A percentile compares a stretch with the other conserved stretches of the same genome.
Evolutionary conservation across 768 basidiomycete species (phyloP).

Genomic region (Clitopilus passeckerianus): DNA sequence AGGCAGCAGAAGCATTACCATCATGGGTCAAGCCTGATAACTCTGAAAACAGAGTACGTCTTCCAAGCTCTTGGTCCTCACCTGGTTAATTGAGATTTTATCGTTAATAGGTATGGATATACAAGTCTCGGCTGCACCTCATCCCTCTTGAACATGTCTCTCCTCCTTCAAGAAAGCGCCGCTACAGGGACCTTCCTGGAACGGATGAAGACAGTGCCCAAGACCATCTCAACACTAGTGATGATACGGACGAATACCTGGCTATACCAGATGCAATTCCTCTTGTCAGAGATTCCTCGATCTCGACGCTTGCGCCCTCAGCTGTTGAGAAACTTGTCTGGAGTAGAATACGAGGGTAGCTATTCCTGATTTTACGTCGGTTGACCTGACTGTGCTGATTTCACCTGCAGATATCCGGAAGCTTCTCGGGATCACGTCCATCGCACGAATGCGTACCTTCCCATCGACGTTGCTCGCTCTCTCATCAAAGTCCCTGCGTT

Average conservation of each 20-base stretch:
- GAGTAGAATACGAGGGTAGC: slow-evolving; percentile 64
- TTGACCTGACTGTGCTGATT: no score
- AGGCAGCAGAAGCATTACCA: slow-evolving; percentile 88
- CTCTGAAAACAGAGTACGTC: slow-evolving; percentile 85
- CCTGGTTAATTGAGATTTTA: slow-evolving; percentile 19
- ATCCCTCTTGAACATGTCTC: slow-evolving; percentile 78
- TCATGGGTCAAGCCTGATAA: slow-evolving; percentile 90
- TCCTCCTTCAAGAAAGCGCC: slow-evolving; percentile 49
- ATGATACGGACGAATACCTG: slow-evolving; percentile 47
- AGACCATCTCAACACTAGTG: slow-evolving; percentile 21
- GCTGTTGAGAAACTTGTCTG: slow-evolving; percentile 64
- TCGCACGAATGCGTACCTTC: slow-evolving; percentile 72
- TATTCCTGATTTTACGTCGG: background rate
- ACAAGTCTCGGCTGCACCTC: slow-evolving; percentile 77
- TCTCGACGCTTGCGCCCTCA: slow-evolving; percentile 55
- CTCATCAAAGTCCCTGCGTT: slow-evolving; percentile 60
- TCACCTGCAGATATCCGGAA: slow-evolving; percentile 58
- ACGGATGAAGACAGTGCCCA: slow-evolving; percentile 50
- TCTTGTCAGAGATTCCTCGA: slow-evolving; percentile 48
- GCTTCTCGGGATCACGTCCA: slow-evolving; percentile 68
- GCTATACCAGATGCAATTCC: slow-evolving; percentile 57
- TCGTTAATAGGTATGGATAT: slow-evolving; percentile 80
- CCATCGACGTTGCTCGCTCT: slow-evolving; percentile 72
- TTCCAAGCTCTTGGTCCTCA: slow-evolving; percentile 22
- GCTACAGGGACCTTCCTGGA: slow-evolving; percentile 39